A percentile compares a stretch with the other conserved stretches of the same genome.
Conservation (phyloP, 163 green algal genomes). For the Trebouxiophyceae sp. region DNA sequence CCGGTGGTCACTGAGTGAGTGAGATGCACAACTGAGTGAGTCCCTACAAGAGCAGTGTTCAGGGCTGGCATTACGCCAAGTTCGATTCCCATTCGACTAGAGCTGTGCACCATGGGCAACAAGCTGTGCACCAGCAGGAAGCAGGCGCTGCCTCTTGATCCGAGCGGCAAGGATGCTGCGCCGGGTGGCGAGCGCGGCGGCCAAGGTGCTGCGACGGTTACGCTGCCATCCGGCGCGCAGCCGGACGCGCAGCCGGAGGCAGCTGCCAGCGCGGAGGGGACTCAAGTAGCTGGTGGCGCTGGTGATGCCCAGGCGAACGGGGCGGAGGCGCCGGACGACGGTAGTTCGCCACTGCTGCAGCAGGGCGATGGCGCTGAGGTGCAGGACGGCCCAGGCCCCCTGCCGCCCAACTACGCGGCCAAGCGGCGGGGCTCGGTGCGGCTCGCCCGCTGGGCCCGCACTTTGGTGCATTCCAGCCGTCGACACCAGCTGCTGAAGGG, state of each 20-base stretch:
- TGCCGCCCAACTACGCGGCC: conserved; percentile 3
- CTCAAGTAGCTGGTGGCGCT: not conserved
- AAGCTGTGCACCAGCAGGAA: no score
- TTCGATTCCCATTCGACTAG: no score
- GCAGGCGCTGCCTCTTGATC: no score
- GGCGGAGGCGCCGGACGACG: no score
- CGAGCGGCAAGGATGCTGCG: no score
- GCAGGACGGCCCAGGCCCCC: not conserved
- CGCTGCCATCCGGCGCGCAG: no score
- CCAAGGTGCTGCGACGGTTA: no score
- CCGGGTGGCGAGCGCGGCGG: no score
- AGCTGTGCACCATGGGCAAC: no score
- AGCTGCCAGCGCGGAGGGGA: not conserved
- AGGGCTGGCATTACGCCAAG: not conserved
- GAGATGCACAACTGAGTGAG: not conserved
- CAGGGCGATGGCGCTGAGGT: not conserved
- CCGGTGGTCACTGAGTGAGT: not conserved
- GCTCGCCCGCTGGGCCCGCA: not conserved
- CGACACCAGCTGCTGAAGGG: not conserved
- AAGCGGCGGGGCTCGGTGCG: conserved; percentile 5
- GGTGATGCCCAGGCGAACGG: not conserved
- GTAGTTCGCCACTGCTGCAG: not conserved
- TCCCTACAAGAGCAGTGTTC: not conserved
- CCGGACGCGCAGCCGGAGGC: not conserved
- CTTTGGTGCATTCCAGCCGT: not conserved